These are phyloP conservation scores for Aphanomyces euteiches DNA, from an alignment of 352 stramenopile species.

Conservation along the genomic window DNA sequence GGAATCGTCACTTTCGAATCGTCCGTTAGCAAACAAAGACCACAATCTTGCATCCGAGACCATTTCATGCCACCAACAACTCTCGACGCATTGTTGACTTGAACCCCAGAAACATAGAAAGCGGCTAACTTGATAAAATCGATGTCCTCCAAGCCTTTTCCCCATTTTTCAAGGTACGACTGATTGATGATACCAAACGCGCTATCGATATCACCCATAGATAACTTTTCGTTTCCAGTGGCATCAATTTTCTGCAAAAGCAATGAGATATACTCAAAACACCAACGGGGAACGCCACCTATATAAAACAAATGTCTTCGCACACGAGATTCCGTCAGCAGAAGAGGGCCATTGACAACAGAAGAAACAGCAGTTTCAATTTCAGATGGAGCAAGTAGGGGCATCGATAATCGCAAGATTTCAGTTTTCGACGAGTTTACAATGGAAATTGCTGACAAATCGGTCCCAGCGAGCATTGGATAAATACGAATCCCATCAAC, in stretches of 20 bases:
- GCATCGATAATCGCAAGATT: slow-evolving; percentile 1
- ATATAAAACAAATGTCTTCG: slow-evolving; percentile 5
- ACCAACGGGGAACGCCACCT: background rate
- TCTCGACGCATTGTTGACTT: background rate
- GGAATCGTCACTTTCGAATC: background rate
- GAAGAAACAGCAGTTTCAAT: slow-evolving; percentile 1
- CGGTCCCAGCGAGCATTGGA: background rate
- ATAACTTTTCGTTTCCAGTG: background rate
- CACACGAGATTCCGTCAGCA: background rate
- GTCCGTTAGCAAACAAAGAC: background rate
- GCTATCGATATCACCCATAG: background rate
- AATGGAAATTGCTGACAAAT: slow-evolving; percentile 3
- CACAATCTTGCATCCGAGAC: background rate
- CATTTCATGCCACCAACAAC: background rate
- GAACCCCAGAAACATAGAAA: background rate
- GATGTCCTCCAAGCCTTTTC: background rate
- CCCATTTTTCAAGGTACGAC: background rate
- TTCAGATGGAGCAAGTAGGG: background rate
- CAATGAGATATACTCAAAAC: background rate
- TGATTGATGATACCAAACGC: background rate
- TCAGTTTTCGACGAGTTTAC: slow-evolving; percentile 7
- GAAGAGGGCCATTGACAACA: background rate
- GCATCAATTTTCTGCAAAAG: background rate
- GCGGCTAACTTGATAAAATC: background rate
- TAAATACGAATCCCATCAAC: background rate